A percentile compares a stretch with the other conserved stretches of the same genome.
Conservation (phyloP, 2,329 filamentous ascomycete genomes). For the Sporothrix globosa region DNA sequence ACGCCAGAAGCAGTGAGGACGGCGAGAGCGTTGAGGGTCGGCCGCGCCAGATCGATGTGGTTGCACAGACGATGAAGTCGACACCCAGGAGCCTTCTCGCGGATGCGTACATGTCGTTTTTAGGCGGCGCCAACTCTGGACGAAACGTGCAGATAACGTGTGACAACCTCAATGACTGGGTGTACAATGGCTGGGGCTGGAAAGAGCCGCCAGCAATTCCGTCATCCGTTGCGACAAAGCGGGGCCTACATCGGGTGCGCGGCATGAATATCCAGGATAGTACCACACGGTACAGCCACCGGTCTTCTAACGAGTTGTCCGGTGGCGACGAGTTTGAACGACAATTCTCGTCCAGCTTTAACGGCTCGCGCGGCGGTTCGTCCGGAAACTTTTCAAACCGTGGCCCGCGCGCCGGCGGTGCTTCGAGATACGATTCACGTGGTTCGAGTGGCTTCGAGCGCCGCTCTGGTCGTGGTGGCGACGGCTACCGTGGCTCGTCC, state of each 20-base stretch:
- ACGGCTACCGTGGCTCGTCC: background rate
- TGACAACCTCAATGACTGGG: conserved; percentile 58
- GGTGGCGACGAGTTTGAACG: background rate
- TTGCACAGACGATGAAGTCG: conserved; percentile 49
- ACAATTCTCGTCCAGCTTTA: background rate
- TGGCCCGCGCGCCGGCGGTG: background rate
- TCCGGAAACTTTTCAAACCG: background rate
- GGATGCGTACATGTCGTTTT: conserved; percentile 59
- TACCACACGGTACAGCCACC: background rate
- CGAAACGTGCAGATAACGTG: conserved; percentile 49
- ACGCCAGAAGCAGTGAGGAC: conserved; percentile 43
- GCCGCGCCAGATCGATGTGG: conserved; percentile 48
- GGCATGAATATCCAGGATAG: conserved; percentile 28
- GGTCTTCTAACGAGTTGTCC: background rate
- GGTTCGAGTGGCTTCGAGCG: background rate
- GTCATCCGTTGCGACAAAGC: conserved; percentile 37
- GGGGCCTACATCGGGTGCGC: conserved; percentile 30
- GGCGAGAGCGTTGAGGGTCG: conserved; percentile 48
- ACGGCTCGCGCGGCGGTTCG: background rate
- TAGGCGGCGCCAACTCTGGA: conserved; percentile 50
- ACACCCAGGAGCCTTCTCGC: conserved; percentile 50
- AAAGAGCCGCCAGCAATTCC: conserved; percentile 48
- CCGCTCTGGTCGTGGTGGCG: background rate
- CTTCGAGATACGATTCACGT: background rate
- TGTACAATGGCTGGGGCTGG: conserved; percentile 56